Percentiles rank a stretch among this genome's conserved stretches.
Conservation (phyloP, 2,329 filamentous ascomycete genomes). For the Aspergillus melleus region DNA sequence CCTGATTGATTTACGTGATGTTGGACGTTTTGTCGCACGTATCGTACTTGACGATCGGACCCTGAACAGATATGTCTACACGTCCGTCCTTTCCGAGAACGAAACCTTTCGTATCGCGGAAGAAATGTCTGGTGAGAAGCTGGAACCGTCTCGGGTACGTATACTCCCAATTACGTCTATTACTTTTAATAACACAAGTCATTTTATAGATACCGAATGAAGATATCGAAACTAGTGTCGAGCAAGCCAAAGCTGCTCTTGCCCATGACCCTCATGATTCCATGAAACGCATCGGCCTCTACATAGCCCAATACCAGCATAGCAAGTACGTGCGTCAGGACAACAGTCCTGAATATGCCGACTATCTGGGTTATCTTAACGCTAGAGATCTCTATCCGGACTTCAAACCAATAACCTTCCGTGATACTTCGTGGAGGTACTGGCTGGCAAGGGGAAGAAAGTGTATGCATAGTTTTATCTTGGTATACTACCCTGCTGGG, state of each 20-base stretch:
- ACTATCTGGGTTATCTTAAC: conserved; percentile 52
- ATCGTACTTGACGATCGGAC: conserved; percentile 53
- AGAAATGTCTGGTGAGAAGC: conserved; percentile 44
- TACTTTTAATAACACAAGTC: no score
- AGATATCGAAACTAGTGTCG: background rate
- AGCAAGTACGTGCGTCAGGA: conserved; percentile 45
- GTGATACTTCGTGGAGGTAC: no score
- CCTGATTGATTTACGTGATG: conserved; percentile 48
- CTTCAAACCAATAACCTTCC: conserved; percentile 16
- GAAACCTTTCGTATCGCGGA: conserved; percentile 44
- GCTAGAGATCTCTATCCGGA: conserved; percentile 53
- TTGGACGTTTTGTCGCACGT: conserved; percentile 48
- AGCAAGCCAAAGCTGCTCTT: background rate
- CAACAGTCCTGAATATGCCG: conserved; percentile 49
- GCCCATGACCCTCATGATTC: background rate
- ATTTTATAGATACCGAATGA: no score
- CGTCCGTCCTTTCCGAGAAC: conserved; percentile 42
- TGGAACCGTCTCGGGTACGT: background rate
- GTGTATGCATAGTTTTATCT: no score
- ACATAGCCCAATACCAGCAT: background rate
- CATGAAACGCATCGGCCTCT: background rate
- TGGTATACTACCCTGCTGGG: no score
- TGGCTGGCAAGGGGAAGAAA: no score
- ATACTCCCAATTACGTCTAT: background rate
- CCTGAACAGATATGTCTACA: conserved; percentile 45